phyloP scores from a whole-genome alignment of 192 early-diverging fungal species.

The Backusella parvicylindrica region DNA sequence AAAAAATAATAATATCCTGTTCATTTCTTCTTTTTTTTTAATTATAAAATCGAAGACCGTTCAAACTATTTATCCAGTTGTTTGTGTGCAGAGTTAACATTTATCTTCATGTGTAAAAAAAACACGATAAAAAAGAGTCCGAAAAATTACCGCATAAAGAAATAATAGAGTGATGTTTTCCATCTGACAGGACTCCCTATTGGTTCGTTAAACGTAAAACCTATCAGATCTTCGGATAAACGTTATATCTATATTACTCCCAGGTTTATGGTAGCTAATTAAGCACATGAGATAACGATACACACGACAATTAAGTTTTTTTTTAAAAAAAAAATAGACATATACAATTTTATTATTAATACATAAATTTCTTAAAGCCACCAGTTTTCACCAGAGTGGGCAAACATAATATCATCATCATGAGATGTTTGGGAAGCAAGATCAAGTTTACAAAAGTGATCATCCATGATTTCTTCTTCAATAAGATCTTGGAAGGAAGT shows the following conservation, averaged over 20 bases:
- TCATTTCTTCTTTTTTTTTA: too few species aligned
- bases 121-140: background rate
- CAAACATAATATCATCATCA: background rate
- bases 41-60: background rate
- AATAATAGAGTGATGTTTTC: background rate
- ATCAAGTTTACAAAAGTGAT: background rate
- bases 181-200: background rate
- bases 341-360: background rate
- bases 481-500: conserved; percentile 16
- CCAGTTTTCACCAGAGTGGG: background rate
- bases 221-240: background rate
- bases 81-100: background rate
- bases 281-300: too few species aligned
- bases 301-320: background rate
- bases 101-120: background rate
- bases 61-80: background rate
- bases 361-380: background rate
- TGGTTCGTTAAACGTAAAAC: background rate
- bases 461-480: conserved; percentile 6
- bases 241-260: background rate
- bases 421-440: background rate
- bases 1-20: too few species aligned
- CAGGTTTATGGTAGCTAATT: too few species aligned
- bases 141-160: background rate
- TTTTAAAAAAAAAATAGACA: background rate